Evolutionary conservation across 495 filamentous ascomycete species (phyloP).

Genomic region (Annulohypoxylon maeteangense): DNA sequence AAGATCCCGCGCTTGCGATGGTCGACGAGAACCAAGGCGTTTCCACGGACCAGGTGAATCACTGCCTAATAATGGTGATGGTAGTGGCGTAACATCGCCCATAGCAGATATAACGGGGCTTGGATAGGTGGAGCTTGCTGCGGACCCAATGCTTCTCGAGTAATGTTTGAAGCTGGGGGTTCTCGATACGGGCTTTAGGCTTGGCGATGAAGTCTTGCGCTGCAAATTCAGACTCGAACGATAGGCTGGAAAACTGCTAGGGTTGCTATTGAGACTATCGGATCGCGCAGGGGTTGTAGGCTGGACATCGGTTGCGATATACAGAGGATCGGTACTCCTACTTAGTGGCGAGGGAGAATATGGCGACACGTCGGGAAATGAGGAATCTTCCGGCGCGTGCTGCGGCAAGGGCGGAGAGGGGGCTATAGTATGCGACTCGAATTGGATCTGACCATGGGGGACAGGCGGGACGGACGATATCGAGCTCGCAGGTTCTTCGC

Average conservation of each 20-base stretch:
- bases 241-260: constrained; percentile 42
- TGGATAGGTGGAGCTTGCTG: constrained; percentile 55
- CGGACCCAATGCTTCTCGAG: constrained; percentile 53
- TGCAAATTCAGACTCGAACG: constrained; percentile 48
- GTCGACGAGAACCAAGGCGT: constrained; percentile 55
- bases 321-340: constrained; percentile 40
- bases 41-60: constrained; percentile 81
- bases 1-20: constrained; percentile 50
- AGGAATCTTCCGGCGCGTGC: constrained; percentile 23
- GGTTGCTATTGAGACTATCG: constrained; percentile 40
- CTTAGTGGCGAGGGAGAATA: constrained; percentile 38
- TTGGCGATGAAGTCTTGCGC: constrained; percentile 55
- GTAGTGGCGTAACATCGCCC: constrained; percentile 90
- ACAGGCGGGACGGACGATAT: constrained; percentile 13
- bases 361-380: constrained; percentile 20
- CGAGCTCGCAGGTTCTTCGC: constrained; percentile 38
- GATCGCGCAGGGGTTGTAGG: constrained; percentile 40
- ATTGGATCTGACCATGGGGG: constrained; percentile 40
- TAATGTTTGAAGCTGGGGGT: constrained; percentile 60
- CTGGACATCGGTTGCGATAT: constrained; percentile 52
- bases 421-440: constrained; percentile 45
- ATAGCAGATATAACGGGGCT: constrained; percentile 81
- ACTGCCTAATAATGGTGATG: constrained; percentile 80
- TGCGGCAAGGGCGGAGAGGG: constrained; percentile 42
- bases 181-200: constrained; percentile 55